Evolutionary conservation across 2,329 filamentous ascomycete species (phyloP), one percentile per base, ranked within the genome.

Genomic region (Escovopsis weberi): DNA sequence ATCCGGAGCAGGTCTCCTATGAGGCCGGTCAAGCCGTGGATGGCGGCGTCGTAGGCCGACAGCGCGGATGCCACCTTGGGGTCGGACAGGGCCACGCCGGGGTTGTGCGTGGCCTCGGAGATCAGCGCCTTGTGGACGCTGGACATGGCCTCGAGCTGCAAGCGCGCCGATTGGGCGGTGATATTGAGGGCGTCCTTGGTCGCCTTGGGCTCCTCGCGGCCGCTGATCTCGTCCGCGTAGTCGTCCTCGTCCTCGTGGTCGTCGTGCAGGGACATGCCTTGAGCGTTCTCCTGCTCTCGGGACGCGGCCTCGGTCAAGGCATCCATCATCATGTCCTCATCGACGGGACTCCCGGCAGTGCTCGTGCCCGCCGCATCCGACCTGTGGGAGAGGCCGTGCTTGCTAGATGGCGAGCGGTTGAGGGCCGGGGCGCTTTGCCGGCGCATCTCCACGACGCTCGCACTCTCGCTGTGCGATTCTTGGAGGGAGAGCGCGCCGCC

Each of bases 111-210:
- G 12, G 57, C 45, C 60, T 94, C 84, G 1, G 69, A 65, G 49
- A 88, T 75, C 40, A 96, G 67, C 3, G 88, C 88, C n/a, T 78
- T 68, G 44, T 87, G 86, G 26, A 98, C 86, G 51, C 85, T 81
- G 6, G 82, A 79, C 51, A 98, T 75, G 36, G 94, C 82, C 55
- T 96, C 89, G 5, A 98, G 75, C 60, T 98, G 91, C 30, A 96
- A 65, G 57, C 84, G 89, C 10, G 87, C 87, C 12, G 91, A 96
- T 59, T 96, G 89, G 0, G 91, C 91, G 3, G 89, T 95, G 55
- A 98, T 96, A 58, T 89, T 89, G 62, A 96, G 88, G 2, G 91
- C 88, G 59, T 98, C 91, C 56, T 94, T 94, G 55, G 77, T 88
- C 32, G 79, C 77, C 1, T 81, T 75, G 8, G 76, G 78, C 32